These are phyloP conservation scores for Candida qinlingensis DNA, from an alignment of 805 yeast genomes.

Conservation along the genomic window DNA sequence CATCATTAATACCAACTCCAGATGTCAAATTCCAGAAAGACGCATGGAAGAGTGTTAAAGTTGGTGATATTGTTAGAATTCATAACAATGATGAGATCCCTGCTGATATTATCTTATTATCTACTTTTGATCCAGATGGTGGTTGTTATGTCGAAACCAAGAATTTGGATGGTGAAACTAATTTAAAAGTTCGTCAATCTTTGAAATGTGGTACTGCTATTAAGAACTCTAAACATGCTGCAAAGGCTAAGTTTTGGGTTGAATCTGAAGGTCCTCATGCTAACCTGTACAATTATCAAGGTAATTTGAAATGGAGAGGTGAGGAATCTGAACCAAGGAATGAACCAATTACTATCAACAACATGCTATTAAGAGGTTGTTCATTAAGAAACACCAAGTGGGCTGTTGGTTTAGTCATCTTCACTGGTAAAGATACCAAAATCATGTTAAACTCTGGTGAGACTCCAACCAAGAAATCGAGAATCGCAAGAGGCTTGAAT, in stretches of 20 bases:
- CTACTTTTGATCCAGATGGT: constrained; percentile 66
- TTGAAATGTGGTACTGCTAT: constrained; percentile 53
- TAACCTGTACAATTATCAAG: constrained; percentile 71
- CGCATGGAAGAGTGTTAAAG: constrained; percentile 68
- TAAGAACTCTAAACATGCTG: constrained; percentile 42
- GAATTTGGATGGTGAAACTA: constrained; percentile 78
- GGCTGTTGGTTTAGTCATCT: constrained; percentile 72
- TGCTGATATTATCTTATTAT: constrained; percentile 61
- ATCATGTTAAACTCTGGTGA: constrained; percentile 77
- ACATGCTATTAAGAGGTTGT: constrained; percentile 69
- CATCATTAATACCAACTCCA: constrained; percentile 47
- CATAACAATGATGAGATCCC: constrained; percentile 78
- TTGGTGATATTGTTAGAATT: constrained; percentile 70
- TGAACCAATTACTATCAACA: constrained; percentile 67
- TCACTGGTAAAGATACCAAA: constrained; percentile 76
- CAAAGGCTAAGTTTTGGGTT: constrained; percentile 55
- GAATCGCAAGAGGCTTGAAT: constrained; percentile 69
- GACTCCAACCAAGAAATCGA: constrained; percentile 72
- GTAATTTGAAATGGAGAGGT: constrained; percentile 49
- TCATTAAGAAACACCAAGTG: constrained; percentile 76
- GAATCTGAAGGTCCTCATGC: constrained; percentile 84
- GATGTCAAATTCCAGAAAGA: constrained; percentile 37
- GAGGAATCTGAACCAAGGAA: constrained; percentile 31
- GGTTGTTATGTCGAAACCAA: constrained; percentile 73
- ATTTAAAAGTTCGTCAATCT: constrained; percentile 71